Evolutionary conservation across 1,139 yeast genomes (phyloP).

Genomic region (Debaryomyces nepalensis): DNA sequence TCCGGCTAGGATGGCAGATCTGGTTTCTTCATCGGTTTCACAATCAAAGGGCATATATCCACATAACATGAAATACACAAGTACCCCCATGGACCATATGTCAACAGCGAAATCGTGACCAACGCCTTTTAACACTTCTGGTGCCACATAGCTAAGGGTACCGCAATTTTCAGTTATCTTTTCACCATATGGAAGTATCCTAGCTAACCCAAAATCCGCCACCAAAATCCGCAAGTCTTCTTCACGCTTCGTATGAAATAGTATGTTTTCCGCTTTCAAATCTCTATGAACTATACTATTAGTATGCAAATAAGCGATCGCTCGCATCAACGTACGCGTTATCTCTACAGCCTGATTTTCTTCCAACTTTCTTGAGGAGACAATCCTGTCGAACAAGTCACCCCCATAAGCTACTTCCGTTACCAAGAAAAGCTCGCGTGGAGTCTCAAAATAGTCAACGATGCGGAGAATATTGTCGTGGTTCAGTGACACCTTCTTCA

Average conservation of each 20-base stretch:
- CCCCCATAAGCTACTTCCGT: constrained; percentile 74
- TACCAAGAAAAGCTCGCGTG: constrained; percentile 59
- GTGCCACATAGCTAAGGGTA: constrained; percentile 78
- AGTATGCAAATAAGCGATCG: constrained; percentile 36
- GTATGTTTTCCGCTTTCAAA: constrained; percentile 46
- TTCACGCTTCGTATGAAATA: constrained; percentile 29
- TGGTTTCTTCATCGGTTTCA: constrained; percentile 71
- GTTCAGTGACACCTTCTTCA: constrained; percentile 49
- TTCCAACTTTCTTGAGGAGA: constrained; percentile 41
- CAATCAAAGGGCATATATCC: constrained; percentile 85
- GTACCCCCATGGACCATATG: constrained; percentile 79
- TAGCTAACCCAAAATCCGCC: constrained; percentile 76
- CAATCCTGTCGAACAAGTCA: constrained; percentile 67
- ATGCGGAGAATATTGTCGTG: constrained; percentile 60
- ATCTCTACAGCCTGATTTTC: constrained; percentile 56
- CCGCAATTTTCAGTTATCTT: constrained; percentile 50
- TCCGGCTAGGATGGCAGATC: constrained; percentile 59
- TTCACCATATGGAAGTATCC: constrained; percentile 31
- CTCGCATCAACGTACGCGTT: constrained; percentile 31
- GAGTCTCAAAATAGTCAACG: constrained; percentile 73
- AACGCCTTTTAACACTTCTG: constrained; percentile 58
- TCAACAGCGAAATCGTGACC: constrained; percentile 69
- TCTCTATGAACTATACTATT: constrained; percentile 47
- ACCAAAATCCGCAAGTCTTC: constrained; percentile 52
- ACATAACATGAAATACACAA: constrained; percentile 70